Conservation (phyloP, 139 green algal genomes). For the Yamagishiella unicocca region DNA sequence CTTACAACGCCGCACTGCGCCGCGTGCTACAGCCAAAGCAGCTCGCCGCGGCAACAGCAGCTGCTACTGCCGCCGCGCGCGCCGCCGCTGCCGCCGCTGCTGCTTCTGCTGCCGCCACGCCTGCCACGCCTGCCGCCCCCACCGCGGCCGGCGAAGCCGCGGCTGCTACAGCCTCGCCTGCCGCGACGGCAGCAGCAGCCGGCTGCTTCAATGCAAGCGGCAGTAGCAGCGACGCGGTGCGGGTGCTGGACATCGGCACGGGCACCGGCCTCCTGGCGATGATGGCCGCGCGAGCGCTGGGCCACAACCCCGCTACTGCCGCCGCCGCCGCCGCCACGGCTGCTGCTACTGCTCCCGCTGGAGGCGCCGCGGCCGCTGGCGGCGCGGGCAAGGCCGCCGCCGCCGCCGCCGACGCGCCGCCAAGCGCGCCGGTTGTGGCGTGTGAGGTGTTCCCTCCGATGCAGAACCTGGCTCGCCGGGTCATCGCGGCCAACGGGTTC, state of each 20-base stretch:
- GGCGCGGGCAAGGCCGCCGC: background rate
- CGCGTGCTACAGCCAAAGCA: background rate
- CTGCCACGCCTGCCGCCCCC: background rate
- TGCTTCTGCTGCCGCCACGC: background rate
- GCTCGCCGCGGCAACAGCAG: background rate
- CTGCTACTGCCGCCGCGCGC: background rate
- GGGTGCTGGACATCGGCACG: constrained; percentile 73
- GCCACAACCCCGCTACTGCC: background rate
- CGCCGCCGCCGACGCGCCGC: background rate
- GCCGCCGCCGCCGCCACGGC: background rate
- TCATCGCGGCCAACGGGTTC: constrained; percentile 59
- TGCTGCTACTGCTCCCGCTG: background rate
- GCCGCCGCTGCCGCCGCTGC: background rate
- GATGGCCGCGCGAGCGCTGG: constrained; percentile 57
- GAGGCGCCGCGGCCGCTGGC: background rate
- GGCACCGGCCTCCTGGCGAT: constrained; percentile 76
- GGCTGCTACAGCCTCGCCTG: background rate
- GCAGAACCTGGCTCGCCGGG: constrained; percentile 52
- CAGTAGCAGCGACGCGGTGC: background rate
- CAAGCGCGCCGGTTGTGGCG: constrained; percentile 43
- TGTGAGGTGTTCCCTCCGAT: constrained; percentile 75
- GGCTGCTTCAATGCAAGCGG: background rate
- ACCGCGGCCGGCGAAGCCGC: background rate
- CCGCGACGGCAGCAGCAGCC: background rate
- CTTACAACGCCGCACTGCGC: constrained; percentile 57